Conservation (phyloP, 331 rosid species). For the Ulmus americana region DNA sequence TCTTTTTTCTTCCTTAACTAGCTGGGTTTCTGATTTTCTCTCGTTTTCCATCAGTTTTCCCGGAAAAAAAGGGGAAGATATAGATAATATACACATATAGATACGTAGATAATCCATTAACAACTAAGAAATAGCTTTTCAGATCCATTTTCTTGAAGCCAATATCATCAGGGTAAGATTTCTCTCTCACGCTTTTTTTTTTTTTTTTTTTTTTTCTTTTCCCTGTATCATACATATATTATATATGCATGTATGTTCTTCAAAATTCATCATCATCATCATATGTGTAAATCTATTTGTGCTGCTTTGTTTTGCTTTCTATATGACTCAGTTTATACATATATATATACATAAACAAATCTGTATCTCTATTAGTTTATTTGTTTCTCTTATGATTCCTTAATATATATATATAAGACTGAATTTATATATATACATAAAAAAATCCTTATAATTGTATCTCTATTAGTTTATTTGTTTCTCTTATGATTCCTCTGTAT, state of each 20-base stretch:
- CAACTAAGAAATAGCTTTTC: neutral
- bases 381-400: neutral
- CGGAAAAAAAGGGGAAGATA: neutral
- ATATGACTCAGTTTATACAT: neutral
- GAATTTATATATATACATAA: neutral
- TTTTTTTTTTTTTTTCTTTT: no score
- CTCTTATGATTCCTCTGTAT: neutral
- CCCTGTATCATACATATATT: no score
- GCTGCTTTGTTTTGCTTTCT: no score
- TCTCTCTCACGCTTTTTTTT: no score
- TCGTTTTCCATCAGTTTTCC: neutral
- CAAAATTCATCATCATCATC: no score
- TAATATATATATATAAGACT: neutral
- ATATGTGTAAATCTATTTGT: no score
- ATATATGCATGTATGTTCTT: no score
- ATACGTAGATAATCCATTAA: neutral
- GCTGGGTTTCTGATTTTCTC: neutral
- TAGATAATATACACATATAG: neutral
- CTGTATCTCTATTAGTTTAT: neutral
- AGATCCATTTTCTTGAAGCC: constrained; percentile 4
- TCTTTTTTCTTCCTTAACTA: neutral
- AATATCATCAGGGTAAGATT: constrained; percentile 4
- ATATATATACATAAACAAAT: neutral
- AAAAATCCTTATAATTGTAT: neutral
- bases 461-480: neutral